These are phyloP conservation scores for Pseudohyphozyma bogoriensis DNA, from an alignment of 768 basidiomycete genomes.

Conservation along the genomic window DNA sequence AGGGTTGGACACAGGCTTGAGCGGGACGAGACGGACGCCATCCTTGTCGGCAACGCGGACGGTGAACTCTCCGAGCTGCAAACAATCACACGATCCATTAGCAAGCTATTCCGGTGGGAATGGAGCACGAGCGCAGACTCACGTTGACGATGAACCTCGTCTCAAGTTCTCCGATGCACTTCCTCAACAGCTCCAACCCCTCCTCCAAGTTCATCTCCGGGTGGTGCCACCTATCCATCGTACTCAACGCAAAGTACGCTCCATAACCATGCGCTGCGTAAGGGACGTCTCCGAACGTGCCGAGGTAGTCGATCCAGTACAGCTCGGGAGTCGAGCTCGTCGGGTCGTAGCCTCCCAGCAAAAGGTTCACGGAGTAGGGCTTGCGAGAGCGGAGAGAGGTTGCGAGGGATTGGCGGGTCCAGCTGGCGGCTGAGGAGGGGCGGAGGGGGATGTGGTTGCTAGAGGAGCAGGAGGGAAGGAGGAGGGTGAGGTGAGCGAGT, in stretches of 20 bases:
- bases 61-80: conserved; percentile 22
- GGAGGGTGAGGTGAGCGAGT: not conserved
- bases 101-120: too few relatives aligned
- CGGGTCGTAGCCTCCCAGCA: conserved; percentile 88
- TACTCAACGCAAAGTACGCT: conserved; percentile 79
- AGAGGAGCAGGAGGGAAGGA: not conserved
- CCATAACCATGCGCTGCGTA: conserved; percentile 96
- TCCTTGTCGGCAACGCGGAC: conserved; percentile 27
- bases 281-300: conserved; percentile 75
- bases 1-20: too few relatives aligned
- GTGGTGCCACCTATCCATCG: conserved; percentile 88
- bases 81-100: not conserved
- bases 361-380: conserved; percentile 83
- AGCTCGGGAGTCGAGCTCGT: conserved; percentile 55
- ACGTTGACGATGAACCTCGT: conserved; percentile 53
- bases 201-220: conserved; percentile 76
- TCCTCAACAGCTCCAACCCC: conserved; percentile 67
- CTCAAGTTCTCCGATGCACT: conserved; percentile 80
- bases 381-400: conserved; percentile 75
- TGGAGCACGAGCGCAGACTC: too few relatives aligned
- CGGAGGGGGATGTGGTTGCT: conserved; percentile 74
- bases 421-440: conserved; percentile 82
- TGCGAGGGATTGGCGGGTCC: conserved; percentile 85
- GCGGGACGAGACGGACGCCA: too few relatives aligned
- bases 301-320: conserved; percentile 95